Evolutionary conservation across 495 filamentous ascomycete species (phyloP).

Genomic region (Hypoxylon lienhwacheense): DNA sequence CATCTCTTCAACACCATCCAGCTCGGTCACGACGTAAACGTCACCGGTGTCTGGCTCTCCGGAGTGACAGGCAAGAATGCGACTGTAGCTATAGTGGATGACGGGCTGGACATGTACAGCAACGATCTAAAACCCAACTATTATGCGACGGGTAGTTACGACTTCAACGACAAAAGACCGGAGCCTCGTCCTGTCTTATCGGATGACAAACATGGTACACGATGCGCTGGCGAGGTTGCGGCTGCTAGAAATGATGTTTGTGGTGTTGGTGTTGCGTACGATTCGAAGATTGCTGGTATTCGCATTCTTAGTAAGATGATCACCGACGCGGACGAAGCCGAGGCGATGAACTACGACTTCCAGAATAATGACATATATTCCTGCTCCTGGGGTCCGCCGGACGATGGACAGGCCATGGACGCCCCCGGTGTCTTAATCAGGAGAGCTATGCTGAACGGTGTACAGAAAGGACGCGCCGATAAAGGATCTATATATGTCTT

Average conservation of each 20-base stretch:
- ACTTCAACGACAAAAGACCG: constrained; percentile 83
- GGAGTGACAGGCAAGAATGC: constrained; percentile 91
- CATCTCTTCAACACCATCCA: constrained; percentile 86
- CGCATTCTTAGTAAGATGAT: constrained; percentile 91
- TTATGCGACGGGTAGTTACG: constrained; percentile 87
- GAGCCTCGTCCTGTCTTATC: constrained; percentile 77
- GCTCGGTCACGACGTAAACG: constrained; percentile 88
- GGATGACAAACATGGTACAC: constrained; percentile 88
- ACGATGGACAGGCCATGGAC: constrained; percentile 93
- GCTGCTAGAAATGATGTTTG: constrained; percentile 92
- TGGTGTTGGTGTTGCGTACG: constrained; percentile 91
- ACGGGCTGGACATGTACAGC: constrained; percentile 96
- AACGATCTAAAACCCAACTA: constrained; percentile 90
- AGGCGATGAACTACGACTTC: constrained; percentile 87
- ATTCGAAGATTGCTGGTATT: constrained; percentile 84
- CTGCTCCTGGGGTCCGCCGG: constrained; percentile 95
- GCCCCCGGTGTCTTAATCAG: constrained; percentile 86
- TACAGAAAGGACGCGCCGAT: constrained; percentile 82
- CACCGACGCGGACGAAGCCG: constrained; percentile 87
- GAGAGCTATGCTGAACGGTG: constrained; percentile 85
- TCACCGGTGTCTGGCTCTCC: constrained; percentile 85
- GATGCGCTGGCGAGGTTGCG: constrained; percentile 92
- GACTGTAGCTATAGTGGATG: constrained; percentile 91
- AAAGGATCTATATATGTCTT: constrained; percentile 96
- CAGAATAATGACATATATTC: constrained; percentile 96